Evolutionary conservation across 108 stramenopile genomes (phyloP), one percentile per base, ranked within the genome.

Genomic region (Conticribra weissflogii): DNA sequence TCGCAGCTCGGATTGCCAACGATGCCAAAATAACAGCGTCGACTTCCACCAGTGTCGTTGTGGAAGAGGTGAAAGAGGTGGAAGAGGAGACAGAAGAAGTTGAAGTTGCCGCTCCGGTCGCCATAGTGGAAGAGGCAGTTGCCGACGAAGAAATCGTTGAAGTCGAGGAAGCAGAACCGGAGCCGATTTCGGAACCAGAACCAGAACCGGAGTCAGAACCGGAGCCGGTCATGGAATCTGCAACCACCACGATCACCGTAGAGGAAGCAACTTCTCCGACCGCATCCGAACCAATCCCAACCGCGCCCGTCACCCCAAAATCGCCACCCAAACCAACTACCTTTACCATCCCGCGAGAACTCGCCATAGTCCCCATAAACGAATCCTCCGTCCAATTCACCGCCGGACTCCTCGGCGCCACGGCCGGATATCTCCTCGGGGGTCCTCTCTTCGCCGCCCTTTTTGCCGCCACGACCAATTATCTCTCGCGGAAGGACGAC

Each of bases 381-480:
- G 76, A 77, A 49, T 30, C 62, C 24, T 55, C 67, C 27, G 63
- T 77, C 21, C 68, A 77, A 69, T 77, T 77, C 68, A 69, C 76
- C 29, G 76, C 76, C 3, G 76, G 76, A 14, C 33, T 66, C 3
- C 44, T 77, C 31, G 76, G 76, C 1, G 66, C 44, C 14, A 36
- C 32, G 1, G 68, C 63, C 22, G 76, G 76, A 25, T 60, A 90
- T 21, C 51, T 71, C 36, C 54, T 93, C 5, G 92, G 92, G 24
- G 76, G 76, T 22, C 92, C 92, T 1, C 62, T 93, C 16, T 51
- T 89, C 19, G 86, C 61, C 23, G 79, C 83, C 16, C 53, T 89
- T 23, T 63, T 76, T 30, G 89, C 92, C 25, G 88, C 88, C 24
- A 75, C 86, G 3, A 81, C 86, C 57, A 77, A 77, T 45, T 77